Evolutionary conservation across 129 eudicot species (phyloP), one percentile per base, ranked within the genome.

Genomic region (Chrysanthemum lavandulifolium): DNA sequence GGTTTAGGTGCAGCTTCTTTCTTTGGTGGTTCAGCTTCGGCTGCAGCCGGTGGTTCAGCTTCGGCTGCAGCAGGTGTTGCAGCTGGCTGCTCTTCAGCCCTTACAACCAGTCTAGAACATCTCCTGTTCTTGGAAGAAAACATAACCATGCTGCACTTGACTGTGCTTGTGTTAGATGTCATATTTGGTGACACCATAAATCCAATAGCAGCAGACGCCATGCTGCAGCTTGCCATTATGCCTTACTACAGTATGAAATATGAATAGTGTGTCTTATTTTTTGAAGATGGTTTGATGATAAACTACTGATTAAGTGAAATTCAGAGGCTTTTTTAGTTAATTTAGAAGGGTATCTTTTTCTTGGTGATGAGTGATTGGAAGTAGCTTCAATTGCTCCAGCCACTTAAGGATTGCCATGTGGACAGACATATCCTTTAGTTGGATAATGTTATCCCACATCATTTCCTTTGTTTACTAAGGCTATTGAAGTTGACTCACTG

Each of bases 131-230:
- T 90, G 59, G 87, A 57, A 56, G 92, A 40, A 69, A 83, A 83
- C 79, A 71, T 69, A 3, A 79, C 62, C 84, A 85, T 83, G 78
- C 51, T 69, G 51, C 54, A 65, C 82, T 70, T 83, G 3, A 63
- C 63, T 14, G 79, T 65, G 62, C 54, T 73, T 31, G 77, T 19
- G 66, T 64, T 81, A 36, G 85, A 60, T 10, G 76, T 56, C 27
- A 89, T 61, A 60, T 71, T 83, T 47, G 94, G 91, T 66, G 91
- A 73, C 71, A 85, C 77, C 81, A 78, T 84, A 75, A 87, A 78
- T 29, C 91, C 86, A 54, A 78, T 80, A n/a, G 96, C 96, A 84
- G 87, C 89, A 52, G 91, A 91, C 45, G 91, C 87, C 86, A 89
- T 81, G 78, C 91, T 86, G 86, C 85, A 86, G 74, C 84, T 87